Conservation (phyloP, 805 yeast species). For the Saccharomycopsis babjevae region DNA sequence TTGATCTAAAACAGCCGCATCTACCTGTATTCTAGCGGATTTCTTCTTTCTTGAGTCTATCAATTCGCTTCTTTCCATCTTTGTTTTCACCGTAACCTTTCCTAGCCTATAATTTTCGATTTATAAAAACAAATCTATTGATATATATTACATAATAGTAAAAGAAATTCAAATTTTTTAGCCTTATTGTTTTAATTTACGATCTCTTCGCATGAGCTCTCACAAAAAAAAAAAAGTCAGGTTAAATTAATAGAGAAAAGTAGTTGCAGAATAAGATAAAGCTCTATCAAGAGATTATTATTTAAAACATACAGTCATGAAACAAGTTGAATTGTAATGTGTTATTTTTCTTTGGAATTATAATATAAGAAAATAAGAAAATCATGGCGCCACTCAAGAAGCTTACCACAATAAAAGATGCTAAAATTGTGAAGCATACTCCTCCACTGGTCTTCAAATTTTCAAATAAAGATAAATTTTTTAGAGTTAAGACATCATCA, state of each 20-base stretch:
- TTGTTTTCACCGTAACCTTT: neutral
- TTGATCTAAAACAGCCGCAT: conserved; percentile 43
- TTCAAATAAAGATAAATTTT: conserved; percentile 36
- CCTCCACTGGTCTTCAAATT: conserved; percentile 37
- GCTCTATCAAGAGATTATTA: no score
- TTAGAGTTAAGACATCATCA: conserved; percentile 53
- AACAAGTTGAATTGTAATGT: no score
- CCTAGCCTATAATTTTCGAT: neutral
- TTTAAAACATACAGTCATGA: no score
- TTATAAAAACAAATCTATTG: neutral
- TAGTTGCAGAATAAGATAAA: no score
- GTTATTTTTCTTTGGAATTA: no score
- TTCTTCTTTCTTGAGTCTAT: conserved; percentile 20
- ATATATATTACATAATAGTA: neutral
- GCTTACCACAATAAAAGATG: neutral
- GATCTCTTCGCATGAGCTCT: neutral
- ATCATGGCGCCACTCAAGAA: neutral
- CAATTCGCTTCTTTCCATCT: neutral
- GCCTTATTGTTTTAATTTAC: neutral
- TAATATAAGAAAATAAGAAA: neutral
- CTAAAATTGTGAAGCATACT: conserved; percentile 41
- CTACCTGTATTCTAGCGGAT: conserved; percentile 69
- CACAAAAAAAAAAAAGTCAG: no score
- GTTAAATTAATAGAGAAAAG: no score
- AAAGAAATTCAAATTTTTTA: neutral